Evolutionary conservation across 1,139 yeast genomes (phyloP).

Genomic region (Geotrichum siamense): DNA sequence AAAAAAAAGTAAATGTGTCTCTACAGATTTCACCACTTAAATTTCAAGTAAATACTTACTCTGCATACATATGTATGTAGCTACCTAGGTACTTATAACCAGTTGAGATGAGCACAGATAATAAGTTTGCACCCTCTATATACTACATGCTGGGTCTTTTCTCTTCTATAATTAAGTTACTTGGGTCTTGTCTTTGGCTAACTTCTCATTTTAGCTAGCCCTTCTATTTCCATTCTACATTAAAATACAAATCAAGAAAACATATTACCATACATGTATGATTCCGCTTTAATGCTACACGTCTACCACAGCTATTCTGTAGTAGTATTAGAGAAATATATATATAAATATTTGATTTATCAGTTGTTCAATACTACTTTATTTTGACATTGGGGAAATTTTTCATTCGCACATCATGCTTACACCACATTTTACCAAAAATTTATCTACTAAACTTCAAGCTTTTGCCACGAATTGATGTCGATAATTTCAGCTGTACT

Average conservation of each 20-base stretch:
- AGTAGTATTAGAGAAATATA: constrained; percentile 69
- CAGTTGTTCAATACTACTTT: constrained; percentile 60
- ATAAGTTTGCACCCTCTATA: no score
- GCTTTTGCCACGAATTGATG: constrained; percentile 96
- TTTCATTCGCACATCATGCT: constrained; percentile 88
- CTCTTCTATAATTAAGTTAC: constrained; percentile 44
- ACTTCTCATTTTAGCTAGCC: constrained; percentile 96
- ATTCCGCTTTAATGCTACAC: constrained; percentile 93
- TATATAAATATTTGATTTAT: constrained; percentile 52
- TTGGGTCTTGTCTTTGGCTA: constrained; percentile 82
- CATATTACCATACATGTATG: constrained; percentile 98
- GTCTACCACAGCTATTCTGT: constrained; percentile 91
- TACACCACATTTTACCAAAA: constrained; percentile 55
- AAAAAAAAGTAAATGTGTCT: no score
- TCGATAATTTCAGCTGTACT: constrained; percentile 63
- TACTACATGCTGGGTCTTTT: background rate
- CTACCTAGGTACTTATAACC: no score
- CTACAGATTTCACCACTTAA: background rate
- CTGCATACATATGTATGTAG: no score
- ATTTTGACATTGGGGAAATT: constrained; percentile 89
- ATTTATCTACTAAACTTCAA: constrained; percentile 73
- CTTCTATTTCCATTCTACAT: constrained; percentile 94
- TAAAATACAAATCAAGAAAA: constrained; percentile 97
- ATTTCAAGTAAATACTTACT: background rate
- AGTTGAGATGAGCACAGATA: no score